A percentile compares a stretch with the other conserved stretches of the same genome.
phyloP scores from a whole-genome alignment of 805 yeast genomes.

The Nakazawaea molendinolei region DNA sequence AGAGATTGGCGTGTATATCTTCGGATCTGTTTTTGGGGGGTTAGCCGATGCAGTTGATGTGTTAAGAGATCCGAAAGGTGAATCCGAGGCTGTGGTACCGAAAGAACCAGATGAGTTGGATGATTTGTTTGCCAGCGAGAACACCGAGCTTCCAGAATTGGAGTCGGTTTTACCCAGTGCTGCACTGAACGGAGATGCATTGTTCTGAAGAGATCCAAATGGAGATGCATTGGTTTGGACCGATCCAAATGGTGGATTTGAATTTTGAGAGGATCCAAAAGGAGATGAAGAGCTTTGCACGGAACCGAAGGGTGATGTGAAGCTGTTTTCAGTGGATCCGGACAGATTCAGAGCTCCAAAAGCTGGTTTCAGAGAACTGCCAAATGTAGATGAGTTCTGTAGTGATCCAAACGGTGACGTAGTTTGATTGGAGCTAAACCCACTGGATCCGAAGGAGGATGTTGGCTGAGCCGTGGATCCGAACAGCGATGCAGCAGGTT shows the following conservation, averaged over 20 bases:
- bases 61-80: not conserved
- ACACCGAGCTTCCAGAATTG: conserved; percentile 20
- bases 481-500: no score
- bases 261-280: conserved; percentile 20
- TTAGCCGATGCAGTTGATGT: not conserved
- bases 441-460: no score
- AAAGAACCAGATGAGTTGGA: conserved; percentile 8
- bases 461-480: no score
- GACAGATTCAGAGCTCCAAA: conserved; percentile 17
- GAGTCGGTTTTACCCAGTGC: conserved; percentile 12
- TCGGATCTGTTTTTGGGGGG: conserved; percentile 15
- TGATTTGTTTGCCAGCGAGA: conserved; percentile 10
- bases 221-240: conserved; percentile 13
- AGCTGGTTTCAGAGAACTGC: conserved; percentile 8
- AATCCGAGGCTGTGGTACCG: conserved; percentile 9
- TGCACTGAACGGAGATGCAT: conserved; percentile 12
- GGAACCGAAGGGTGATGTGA: no score
- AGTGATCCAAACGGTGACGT: conserved; percentile 1
- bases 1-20: conserved; percentile 21
- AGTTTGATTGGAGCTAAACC: conserved; percentile 8
- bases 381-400: conserved; percentile 14
- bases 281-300: no score
- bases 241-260: conserved; percentile 16
- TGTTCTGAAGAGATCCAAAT: conserved; percentile 10
- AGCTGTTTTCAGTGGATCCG: conserved; percentile 13